These are phyloP conservation scores for Aspergillus biplanus DNA, from an alignment of 495 filamentous ascomycete species.

Conservation along the genomic window DNA sequence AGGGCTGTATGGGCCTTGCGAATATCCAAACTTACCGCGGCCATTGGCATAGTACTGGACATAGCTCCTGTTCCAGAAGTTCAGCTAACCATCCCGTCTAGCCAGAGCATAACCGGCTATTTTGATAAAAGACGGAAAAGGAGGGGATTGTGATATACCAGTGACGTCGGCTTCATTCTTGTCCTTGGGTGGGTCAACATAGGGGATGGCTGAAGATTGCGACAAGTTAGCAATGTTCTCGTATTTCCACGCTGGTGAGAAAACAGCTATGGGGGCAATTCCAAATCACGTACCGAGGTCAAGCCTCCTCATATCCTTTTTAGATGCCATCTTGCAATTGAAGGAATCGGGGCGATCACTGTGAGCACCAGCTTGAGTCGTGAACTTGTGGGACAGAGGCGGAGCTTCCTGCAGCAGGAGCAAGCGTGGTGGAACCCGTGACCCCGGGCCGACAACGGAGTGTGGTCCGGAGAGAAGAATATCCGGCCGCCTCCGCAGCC, in stretches of 20 bases:
- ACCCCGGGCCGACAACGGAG: background rate
- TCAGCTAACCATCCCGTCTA: conserved; percentile 19
- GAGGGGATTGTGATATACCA: conserved; percentile 37
- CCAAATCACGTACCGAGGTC: conserved; percentile 71
- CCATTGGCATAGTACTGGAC: conserved; percentile 88
- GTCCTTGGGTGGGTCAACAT: conserved; percentile 59
- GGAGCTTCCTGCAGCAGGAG: background rate
- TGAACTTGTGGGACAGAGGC: background rate
- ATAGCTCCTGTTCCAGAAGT: conserved; percentile 61
- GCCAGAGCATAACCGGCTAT: background rate
- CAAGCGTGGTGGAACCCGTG: background rate
- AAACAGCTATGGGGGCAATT: background rate
- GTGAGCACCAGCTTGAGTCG: background rate
- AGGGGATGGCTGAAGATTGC: conserved; percentile 59
- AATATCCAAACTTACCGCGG: conserved; percentile 61
- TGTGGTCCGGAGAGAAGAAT: background rate
- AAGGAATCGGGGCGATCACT: background rate
- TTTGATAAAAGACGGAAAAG: background rate
- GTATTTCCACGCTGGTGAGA: conserved; percentile 1
- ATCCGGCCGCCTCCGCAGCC: background rate
- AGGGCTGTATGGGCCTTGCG: background rate
- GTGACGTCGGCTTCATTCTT: conserved; percentile 58
- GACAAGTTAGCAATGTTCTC: conserved; percentile 21
- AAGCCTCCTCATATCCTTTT: conserved; percentile 83
- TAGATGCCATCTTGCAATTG: conserved; percentile 62